Evolutionary conservation across 108 stramenopile species (phyloP).

Genomic region (Bacterosira constricta): DNA sequence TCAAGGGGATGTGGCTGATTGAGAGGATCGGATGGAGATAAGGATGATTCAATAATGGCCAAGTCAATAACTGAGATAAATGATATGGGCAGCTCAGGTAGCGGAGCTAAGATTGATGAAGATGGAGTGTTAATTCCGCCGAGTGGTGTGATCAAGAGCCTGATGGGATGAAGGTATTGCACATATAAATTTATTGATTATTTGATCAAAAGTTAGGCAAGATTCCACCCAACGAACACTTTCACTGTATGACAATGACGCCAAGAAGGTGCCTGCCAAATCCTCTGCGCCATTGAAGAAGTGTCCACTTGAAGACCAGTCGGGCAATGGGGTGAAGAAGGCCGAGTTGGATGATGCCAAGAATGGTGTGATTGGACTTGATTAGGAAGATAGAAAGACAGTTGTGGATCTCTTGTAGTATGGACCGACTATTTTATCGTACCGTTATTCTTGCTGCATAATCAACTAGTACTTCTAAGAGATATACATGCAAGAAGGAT

Average conservation of each 20-base stretch:
- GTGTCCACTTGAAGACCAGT: constrained; percentile 1
- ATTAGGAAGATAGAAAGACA: too few relatives aligned
- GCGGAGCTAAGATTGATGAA: constrained; percentile 18
- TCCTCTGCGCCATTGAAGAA: constrained; percentile 16
- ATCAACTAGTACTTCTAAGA: too few relatives aligned
- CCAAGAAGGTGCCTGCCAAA: not conserved
- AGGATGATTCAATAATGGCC: not conserved
- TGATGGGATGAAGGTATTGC: constrained; percentile 40
- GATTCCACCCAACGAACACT: too few relatives aligned
- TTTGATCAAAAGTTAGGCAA: too few relatives aligned
- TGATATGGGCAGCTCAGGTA: not conserved
- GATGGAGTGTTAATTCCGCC: constrained; percentile 37
- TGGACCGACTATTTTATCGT: too few relatives aligned
- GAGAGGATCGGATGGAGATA: constrained; percentile 17
- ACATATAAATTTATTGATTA: too few relatives aligned
- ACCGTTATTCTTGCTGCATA: too few relatives aligned
- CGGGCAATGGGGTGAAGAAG: constrained; percentile 50
- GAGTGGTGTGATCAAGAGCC: constrained; percentile 5
- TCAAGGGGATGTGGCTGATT: constrained; percentile 19
- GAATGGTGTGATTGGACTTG: constrained; percentile 56
- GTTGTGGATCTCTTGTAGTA: too few relatives aligned
- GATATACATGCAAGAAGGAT: too few relatives aligned
- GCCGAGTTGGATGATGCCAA: constrained; percentile 36
- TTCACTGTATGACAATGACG: constrained; percentile 26
- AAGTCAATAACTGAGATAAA: too few relatives aligned